Base-by-base conservation (phyloP, 768 basidiomycete species). In the Mrakia gelida region DNA sequence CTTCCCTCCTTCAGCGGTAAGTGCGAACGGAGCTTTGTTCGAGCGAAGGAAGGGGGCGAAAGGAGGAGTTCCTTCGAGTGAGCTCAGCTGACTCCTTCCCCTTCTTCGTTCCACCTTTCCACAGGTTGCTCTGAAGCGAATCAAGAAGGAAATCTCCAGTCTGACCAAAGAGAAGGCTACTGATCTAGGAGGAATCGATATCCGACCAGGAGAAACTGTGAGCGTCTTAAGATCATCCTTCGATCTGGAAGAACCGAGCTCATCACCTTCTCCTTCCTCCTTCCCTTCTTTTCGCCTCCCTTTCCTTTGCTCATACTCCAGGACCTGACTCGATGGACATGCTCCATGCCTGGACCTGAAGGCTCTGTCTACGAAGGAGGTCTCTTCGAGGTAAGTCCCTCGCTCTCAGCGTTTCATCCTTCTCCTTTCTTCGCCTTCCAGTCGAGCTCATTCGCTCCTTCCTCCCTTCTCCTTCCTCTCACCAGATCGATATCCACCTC, bases 401-500 rank as follows among this genome's bases (percentile, higher is more conserved):
- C 41, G 41, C 23, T 41, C 28, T 21, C 49, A 15, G 2, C 34
- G 13, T 49, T 16, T 13, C 45, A 15, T 13, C 45, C 45, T 11
- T 26, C 41, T 49, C 52, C 38, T 43, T 34, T n/a, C 18, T 23
- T 52, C 52, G 10, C n/a, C 45, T 18, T 30, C 30, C 28, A 8
- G n/a, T 30, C 56, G 23, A n/a, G 34, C 72, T 59, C 43, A 56
- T 23, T 38, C 45, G 52, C 45, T 52, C 54, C 28, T 52, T 11
- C 43, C 34, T 56, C 30, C 16, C 54, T 23, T 30, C 10, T 21
- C 54, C 8, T 34, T 45, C 8, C 54, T 15, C 49, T 16, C 68
- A 38, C 38, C 38, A 89, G 54, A 86, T 92, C 16, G 89, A 91
- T 65, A 88, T 94, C 21, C 82, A 85, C 11, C 87, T 95, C 21